A percentile compares a stretch with the other conserved stretches of the same genome.
Conservation (phyloP, 371 early-diverging fungal genomes). For the Mucor velutinosus region DNA sequence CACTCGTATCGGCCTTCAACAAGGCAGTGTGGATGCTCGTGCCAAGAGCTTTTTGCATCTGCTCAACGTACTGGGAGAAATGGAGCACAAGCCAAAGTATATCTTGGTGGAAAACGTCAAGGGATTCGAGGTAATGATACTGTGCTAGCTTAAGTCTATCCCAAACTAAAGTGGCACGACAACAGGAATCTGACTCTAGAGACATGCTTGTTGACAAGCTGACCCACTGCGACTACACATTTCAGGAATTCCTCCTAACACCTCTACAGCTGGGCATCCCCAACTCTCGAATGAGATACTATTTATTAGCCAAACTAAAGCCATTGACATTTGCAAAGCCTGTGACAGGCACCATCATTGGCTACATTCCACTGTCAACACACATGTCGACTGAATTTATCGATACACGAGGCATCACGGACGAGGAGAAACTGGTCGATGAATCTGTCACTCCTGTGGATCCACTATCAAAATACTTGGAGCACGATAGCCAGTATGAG, state of each 20-base stretch:
- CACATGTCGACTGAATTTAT: constrained; percentile 34
- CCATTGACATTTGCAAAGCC: constrained; percentile 45
- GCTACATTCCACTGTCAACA: constrained; percentile 51
- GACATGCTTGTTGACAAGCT: constrained; percentile 57
- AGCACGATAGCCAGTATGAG: constrained; percentile 16
- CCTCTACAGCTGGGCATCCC: constrained; percentile 72
- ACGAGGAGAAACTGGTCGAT: constrained; percentile 32
- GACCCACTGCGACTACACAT: constrained; percentile 48
- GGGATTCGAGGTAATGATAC: constrained; percentile 75
- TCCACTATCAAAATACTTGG: constrained; percentile 38
- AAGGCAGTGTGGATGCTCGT: constrained; percentile 76
- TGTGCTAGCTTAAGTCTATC: too few species aligned
- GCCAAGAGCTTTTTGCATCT: constrained; percentile 76
- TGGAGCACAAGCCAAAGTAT: constrained; percentile 66
- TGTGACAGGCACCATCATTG: constrained; percentile 50
- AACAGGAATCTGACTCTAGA: constrained; percentile 66
- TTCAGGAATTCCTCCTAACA: constrained; percentile 69
- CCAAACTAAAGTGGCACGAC: too few species aligned
- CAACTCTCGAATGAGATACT: constrained; percentile 73
- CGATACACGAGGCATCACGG: constrained; percentile 23
- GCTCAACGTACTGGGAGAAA: constrained; percentile 60
- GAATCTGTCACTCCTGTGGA: constrained; percentile 35
- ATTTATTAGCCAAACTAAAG: constrained; percentile 54
- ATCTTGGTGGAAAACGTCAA: constrained; percentile 84
- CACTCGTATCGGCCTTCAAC: constrained; percentile 75